These are phyloP conservation scores for Nevesoporus exiguus DNA, from an alignment of 768 basidiomycete genomes.

Conservation along the genomic window DNA sequence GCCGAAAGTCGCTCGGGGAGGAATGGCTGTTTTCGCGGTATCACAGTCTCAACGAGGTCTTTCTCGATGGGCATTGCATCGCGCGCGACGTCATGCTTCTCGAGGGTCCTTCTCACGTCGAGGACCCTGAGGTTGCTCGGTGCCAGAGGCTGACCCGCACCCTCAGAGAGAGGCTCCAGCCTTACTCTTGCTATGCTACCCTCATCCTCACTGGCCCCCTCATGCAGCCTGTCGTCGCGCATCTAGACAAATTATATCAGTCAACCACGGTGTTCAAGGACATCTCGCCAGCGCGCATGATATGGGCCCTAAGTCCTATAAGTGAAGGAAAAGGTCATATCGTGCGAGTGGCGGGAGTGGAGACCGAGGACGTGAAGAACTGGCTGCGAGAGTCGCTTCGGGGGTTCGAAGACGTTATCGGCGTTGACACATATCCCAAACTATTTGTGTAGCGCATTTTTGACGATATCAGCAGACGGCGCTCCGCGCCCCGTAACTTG, in stretches of 20 bases:
- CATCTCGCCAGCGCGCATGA: slow-evolving; percentile 49
- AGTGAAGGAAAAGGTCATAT: slow-evolving; percentile 48
- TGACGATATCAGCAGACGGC: not conserved
- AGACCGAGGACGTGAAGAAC: slow-evolving; percentile 67
- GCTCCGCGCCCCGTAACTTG: too few relatives aligned
- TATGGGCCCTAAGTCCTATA: slow-evolving; percentile 81
- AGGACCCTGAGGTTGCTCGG: slow-evolving; percentile 7
- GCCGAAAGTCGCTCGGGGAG: slow-evolving; percentile 78
- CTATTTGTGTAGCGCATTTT: slow-evolving; percentile 45
- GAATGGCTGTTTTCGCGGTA: slow-evolving; percentile 88
- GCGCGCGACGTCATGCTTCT: slow-evolving; percentile 79
- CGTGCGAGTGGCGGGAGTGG: slow-evolving; percentile 69
- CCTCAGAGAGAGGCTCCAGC: slow-evolving; percentile 60
- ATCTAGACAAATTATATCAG: slow-evolving; percentile 49
- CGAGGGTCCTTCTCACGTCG: slow-evolving; percentile 40
- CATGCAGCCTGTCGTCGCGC: slow-evolving; percentile 43
- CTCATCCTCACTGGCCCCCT: slow-evolving; percentile 75
- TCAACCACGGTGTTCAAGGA: slow-evolving; percentile 61
- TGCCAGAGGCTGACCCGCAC: slow-evolving; percentile 38
- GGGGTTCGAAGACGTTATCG: slow-evolving; percentile 51
- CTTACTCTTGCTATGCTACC: slow-evolving; percentile 90
- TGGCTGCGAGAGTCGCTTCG: slow-evolving; percentile 63
- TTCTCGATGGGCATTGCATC: slow-evolving; percentile 57
- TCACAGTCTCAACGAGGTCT: slow-evolving; percentile 81
- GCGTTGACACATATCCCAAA: slow-evolving; percentile 60